Conservation (phyloP, 2,329 filamentous ascomycete genomes). For the Fonsecaea erecta region DNA sequence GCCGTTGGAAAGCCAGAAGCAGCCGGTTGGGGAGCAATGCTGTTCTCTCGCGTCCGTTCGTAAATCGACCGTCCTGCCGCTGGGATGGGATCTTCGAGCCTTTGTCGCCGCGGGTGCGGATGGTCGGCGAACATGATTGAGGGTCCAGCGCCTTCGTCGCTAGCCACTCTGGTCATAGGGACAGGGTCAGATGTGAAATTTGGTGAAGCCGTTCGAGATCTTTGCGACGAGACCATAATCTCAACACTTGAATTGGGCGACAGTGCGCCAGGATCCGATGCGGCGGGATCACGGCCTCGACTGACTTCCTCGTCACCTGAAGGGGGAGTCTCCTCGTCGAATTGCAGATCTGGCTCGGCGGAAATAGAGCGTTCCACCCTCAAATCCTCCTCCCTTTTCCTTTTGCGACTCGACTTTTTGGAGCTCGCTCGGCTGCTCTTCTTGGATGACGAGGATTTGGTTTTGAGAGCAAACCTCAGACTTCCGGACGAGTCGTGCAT, state of each 20-base stretch:
- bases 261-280: background rate
- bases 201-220: slow-evolving; percentile 55
- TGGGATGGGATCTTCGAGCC: slow-evolving; percentile 32
- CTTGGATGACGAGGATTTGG: slow-evolving; percentile 27
- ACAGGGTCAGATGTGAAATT: slow-evolving; percentile 74
- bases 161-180: slow-evolving; percentile 69
- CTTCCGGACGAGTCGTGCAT: slow-evolving; percentile 40
- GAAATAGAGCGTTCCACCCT: slow-evolving; percentile 8
- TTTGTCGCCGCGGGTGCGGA: slow-evolving; percentile 43
- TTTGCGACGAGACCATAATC: slow-evolving; percentile 4
- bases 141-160: slow-evolving; percentile 67
- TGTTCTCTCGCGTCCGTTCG: slow-evolving; percentile 29
- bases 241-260: slow-evolving; percentile 17
- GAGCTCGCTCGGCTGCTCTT: slow-evolving; percentile 36
- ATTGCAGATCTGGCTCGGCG: slow-evolving; percentile 16
- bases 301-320: background rate
- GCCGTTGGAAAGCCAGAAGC: slow-evolving; percentile 60
- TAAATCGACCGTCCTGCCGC: slow-evolving; percentile 48
- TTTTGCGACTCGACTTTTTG: slow-evolving; percentile 26
- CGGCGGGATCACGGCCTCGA: slow-evolving; percentile 12
- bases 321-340: slow-evolving; percentile 21
- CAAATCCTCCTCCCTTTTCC: slow-evolving; percentile 2
- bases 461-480: slow-evolving; percentile 3
- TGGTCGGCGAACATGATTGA: slow-evolving; percentile 74
- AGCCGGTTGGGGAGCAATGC: slow-evolving; percentile 34